Evolutionary conservation across 2,329 filamentous ascomycete species (phyloP).

Genomic region (Fusarium goolgardi): DNA sequence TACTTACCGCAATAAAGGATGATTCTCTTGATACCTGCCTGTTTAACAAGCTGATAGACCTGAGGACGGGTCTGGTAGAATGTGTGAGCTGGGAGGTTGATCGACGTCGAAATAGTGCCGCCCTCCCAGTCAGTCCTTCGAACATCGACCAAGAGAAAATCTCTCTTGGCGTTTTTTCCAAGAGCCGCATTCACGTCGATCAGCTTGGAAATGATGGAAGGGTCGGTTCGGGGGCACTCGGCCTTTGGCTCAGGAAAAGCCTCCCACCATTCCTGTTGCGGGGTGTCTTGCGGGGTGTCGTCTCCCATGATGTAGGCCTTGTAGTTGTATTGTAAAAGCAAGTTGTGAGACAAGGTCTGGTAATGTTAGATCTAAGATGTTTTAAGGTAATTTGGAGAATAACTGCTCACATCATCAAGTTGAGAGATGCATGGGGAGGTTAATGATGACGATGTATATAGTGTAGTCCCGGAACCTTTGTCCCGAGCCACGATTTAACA

Average conservation of each 20-base stretch:
- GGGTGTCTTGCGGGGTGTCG: conserved; percentile 43
- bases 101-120: conserved; percentile 68
- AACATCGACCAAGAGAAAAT: conserved; percentile 65
- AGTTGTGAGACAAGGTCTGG: neutral
- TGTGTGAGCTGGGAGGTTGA: conserved; percentile 68
- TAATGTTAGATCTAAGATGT: neutral
- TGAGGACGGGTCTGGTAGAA: conserved; percentile 62
- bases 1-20: conserved; percentile 67
- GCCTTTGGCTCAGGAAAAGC: conserved; percentile 59
- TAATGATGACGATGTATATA: conserved; percentile 15
- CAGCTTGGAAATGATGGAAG: conserved; percentile 55
- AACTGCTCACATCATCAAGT: neutral
- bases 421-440: neutral
- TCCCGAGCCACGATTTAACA: conserved; percentile 12
- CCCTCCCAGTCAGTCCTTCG: conserved; percentile 66
- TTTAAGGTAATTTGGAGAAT: fast-evolving
- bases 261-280: conserved; percentile 53
- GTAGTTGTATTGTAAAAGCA: no score
- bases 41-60: conserved; percentile 62
- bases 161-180: conserved; percentile 43
- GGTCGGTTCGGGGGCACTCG: conserved; percentile 52
- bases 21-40: conserved; percentile 60
- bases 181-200: conserved; percentile 54
- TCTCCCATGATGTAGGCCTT: conserved; percentile 36
- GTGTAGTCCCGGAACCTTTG: conserved; percentile 12